A percentile compares a stretch with the other conserved stretches of the same genome.
Evolutionary conservation across 2,329 filamentous ascomycete genomes (phyloP).

Genomic region (Diaporthe capsici): DNA sequence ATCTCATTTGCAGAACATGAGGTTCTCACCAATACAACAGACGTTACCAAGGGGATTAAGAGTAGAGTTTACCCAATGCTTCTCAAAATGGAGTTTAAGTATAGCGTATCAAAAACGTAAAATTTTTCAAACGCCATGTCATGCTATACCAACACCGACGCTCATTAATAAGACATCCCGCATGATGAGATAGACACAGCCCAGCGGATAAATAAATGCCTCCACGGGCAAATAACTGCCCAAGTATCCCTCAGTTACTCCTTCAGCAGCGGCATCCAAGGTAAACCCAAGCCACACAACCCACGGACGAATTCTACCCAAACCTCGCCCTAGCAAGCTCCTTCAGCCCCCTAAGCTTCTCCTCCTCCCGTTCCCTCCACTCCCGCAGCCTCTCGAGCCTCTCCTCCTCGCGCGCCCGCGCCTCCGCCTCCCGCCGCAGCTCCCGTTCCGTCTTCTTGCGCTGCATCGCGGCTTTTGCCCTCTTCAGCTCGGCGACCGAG

Average conservation of each 20-base stretch:
- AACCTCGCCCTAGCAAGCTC: conserved; percentile 85
- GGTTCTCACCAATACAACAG: neutral
- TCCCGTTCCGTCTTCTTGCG: conserved; percentile 88
- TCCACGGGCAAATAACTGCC: neutral
- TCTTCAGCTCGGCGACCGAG: conserved; percentile 77
- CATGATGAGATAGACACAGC: too few relatives aligned
- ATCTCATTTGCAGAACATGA: neutral
- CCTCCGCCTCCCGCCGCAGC: conserved; percentile 83
- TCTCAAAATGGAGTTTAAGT: neutral
- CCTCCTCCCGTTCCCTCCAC: conserved; percentile 83
- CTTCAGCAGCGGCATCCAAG: neutral
- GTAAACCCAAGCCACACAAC: neutral
- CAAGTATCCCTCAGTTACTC: neutral
- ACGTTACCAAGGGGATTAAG: neutral
- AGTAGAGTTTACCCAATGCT: neutral
- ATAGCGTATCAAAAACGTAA: neutral
- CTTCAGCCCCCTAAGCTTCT: conserved; percentile 85
- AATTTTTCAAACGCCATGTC: neutral
- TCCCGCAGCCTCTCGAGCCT: conserved; percentile 81
- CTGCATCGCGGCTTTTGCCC: conserved; percentile 74
- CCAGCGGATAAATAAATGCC: neutral
- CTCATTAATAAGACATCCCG: neutral
- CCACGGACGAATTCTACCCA: conserved; percentile 65
- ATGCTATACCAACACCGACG: conserved; percentile 15
- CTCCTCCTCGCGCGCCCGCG: conserved; percentile 82